Percentiles rank a stretch among this genome's conserved stretches.
Conservation (phyloP, 306 rosid species). For the Delonix regia region DNA sequence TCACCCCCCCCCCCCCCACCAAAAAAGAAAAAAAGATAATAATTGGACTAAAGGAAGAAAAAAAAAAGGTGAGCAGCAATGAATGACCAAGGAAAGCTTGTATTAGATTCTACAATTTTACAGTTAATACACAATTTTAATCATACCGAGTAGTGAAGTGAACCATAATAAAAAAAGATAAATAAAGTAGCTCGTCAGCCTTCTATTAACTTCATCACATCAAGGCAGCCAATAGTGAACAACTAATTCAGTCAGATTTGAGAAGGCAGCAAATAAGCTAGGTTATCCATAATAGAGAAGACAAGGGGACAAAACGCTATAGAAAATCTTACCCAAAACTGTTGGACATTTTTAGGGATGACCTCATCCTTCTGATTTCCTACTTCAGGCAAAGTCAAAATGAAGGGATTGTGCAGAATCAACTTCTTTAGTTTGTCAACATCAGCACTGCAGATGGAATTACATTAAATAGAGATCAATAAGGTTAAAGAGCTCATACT, state of each 20-base stretch:
- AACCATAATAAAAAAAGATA: neutral
- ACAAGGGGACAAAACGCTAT: neutral
- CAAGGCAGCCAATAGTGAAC: neutral
- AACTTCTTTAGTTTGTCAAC: constrained; percentile 94
- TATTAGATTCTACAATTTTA: neutral
- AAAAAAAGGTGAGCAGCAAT: neutral
- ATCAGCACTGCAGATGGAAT: constrained; percentile 67
- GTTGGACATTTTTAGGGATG: constrained; percentile 92
- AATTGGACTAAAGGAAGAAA: too few species aligned
- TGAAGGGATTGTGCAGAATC: constrained; percentile 81
- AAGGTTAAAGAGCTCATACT: neutral
- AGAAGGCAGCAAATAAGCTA: neutral
- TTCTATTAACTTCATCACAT: neutral
- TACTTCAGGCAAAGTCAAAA: constrained; percentile 89
- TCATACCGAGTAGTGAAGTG: neutral
- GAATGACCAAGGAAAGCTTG: neutral
- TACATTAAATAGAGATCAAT: constrained; percentile 27
- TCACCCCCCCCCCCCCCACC: neutral
- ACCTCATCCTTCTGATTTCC: constrained; percentile 74
- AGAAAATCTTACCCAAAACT: constrained; percentile 71
- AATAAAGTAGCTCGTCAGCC: neutral
- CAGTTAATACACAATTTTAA: neutral
- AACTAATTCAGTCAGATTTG: neutral
- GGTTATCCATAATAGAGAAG: constrained; percentile 13
- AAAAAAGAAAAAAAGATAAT: neutral